phyloP scores from a whole-genome alignment of 2,329 filamentous ascomycete genomes.

The Teratosphaeria nubilosa region DNA sequence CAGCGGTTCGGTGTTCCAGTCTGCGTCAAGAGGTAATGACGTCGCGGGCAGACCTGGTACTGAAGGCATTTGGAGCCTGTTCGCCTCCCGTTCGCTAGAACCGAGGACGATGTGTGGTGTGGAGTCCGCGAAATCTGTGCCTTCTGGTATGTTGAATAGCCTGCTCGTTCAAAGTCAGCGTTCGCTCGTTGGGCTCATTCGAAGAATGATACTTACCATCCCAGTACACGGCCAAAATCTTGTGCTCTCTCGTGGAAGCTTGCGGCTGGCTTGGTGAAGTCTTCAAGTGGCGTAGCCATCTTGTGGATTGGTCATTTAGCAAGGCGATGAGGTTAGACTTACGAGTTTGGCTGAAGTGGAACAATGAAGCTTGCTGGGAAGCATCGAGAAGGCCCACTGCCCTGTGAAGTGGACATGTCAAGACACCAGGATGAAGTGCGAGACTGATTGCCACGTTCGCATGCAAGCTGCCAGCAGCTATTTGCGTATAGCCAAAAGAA shows the following conservation, averaged over 20 bases:
- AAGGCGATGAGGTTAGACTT: neutral
- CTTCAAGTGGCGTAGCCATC: neutral
- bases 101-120: neutral
- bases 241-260: neutral
- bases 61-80: neutral
- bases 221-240: neutral
- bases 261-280: neutral
- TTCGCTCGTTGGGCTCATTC: neutral
- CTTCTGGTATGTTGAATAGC: neutral
- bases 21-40: neutral
- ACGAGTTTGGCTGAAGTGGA: neutral
- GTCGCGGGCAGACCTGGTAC: neutral
- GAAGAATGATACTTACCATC: neutral
- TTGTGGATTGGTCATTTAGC: neutral
- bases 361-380: neutral
- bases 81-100: neutral
- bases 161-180: neutral
- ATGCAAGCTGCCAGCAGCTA: neutral
- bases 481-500: neutral
- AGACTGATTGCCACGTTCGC: neutral
- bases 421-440: neutral
- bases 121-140: neutral
- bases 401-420: neutral
- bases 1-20: neutral
- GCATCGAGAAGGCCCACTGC: neutral